Evolutionary conservation across 2,329 filamentous ascomycete genomes (phyloP).

Genomic region (Bretziella fagacearum): DNA sequence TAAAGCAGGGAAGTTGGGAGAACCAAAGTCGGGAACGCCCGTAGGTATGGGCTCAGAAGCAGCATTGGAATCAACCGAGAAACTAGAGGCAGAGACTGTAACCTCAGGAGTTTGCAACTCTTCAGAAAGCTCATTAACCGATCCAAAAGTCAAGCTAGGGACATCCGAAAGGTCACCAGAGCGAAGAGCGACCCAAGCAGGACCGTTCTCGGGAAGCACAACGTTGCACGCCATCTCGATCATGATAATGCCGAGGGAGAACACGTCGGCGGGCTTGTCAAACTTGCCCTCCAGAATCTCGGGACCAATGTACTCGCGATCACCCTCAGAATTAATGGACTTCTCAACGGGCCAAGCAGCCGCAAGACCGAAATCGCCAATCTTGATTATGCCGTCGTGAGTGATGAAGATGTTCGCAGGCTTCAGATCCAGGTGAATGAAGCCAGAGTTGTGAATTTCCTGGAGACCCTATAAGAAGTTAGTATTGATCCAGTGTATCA

Average conservation of each 20-base stretch:
- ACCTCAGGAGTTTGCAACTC: neutral
- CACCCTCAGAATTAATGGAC: slow-evolving; percentile 76
- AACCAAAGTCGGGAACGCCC: slow-evolving; percentile 22
- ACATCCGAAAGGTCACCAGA: slow-evolving; percentile 80
- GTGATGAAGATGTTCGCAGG: slow-evolving; percentile 71
- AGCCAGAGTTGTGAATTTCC: slow-evolving; percentile 76
- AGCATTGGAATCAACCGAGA: slow-evolving; percentile 1
- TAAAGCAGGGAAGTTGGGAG: slow-evolving; percentile 32
- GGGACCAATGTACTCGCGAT: slow-evolving; percentile 88
- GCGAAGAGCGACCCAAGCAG: slow-evolving; percentile 76
- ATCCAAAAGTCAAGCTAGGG: slow-evolving; percentile 71
- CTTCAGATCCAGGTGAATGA: slow-evolving; percentile 73
- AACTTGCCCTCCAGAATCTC: slow-evolving; percentile 77
- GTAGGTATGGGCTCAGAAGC: neutral
- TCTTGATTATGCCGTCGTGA: slow-evolving; percentile 67
- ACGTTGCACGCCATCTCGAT: slow-evolving; percentile 91
- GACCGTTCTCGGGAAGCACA: slow-evolving; percentile 79
- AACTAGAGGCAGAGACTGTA: slow-evolving; percentile 1
- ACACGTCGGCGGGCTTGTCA: slow-evolving; percentile 84
- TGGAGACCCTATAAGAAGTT: slow-evolving; percentile 52
- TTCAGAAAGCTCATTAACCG: slow-evolving; percentile 40
- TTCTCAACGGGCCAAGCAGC: slow-evolving; percentile 58
- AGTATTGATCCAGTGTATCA: neutral
- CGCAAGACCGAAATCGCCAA: slow-evolving; percentile 74
- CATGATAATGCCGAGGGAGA: slow-evolving; percentile 84